phyloP scores from a whole-genome alignment of 2,329 filamentous ascomycete genomes.

The Exserohilum rostratum region DNA sequence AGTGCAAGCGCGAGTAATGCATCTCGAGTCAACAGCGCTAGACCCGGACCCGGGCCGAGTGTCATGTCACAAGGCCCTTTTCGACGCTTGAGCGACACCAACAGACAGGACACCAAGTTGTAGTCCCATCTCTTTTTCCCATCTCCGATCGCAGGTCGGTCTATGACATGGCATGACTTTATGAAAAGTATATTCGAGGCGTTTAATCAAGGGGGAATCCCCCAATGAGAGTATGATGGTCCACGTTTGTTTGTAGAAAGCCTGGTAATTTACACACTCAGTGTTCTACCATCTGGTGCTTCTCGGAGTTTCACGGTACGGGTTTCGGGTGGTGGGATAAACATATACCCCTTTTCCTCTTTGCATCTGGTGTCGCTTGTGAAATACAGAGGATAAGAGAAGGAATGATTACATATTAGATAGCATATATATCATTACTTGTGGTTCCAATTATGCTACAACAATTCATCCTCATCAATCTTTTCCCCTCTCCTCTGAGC shows the following conservation, averaged over 20 bases:
- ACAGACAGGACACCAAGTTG: constrained; percentile 46
- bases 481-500: constrained; percentile 52
- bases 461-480: constrained; percentile 42
- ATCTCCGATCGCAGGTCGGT: constrained; percentile 9
- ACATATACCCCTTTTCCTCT: constrained; percentile 11
- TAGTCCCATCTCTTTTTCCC: constrained; percentile 14
- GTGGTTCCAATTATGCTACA: too few relatives aligned
- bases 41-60: constrained; percentile 31
- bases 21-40: constrained; percentile 32
- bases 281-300: background rate
- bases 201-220: constrained; percentile 1
- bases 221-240: background rate
- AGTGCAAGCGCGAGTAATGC: constrained; percentile 30
- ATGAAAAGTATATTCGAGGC: constrained; percentile 23
- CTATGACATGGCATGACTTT: constrained; percentile 18
- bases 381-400: too few relatives aligned
- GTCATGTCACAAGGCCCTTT: constrained; percentile 35
- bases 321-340: background rate
- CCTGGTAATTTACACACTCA: background rate
- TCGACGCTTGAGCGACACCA: constrained; percentile 44
- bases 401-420: too few relatives aligned
- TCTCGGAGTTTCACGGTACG: background rate
- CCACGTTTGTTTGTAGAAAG: background rate
- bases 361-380: too few relatives aligned
- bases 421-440: too few relatives aligned